A percentile compares a stretch with the other conserved stretches of the same genome.
Conservation (phyloP, 2,329 filamentous ascomycete genomes). For the Ophiostoma sp. region DNA sequence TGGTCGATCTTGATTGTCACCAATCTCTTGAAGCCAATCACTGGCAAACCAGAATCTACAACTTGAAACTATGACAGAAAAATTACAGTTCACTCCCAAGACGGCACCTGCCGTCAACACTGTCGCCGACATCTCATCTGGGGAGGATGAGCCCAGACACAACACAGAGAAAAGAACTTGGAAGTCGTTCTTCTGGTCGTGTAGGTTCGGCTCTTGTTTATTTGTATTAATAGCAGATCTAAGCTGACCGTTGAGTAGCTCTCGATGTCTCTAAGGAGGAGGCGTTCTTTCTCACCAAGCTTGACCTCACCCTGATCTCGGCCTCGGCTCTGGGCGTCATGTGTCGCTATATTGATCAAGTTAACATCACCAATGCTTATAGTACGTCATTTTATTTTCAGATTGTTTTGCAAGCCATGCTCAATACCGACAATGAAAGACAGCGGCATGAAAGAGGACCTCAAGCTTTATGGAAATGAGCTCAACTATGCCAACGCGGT, state of each 20-base stretch:
- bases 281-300: constrained; percentile 29
- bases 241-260: constrained; percentile 12
- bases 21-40: background rate
- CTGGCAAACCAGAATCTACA: background rate
- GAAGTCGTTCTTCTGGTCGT: constrained; percentile 30
- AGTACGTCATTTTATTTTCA: constrained; percentile 5
- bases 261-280: constrained; percentile 31
- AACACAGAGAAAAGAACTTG: constrained; percentile 36
- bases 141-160: background rate
- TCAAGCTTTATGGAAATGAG: constrained; percentile 32
- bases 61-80: background rate
- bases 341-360: constrained; percentile 31
- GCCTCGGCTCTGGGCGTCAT: constrained; percentile 31
- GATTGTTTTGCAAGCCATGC: background rate
- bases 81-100: background rate
- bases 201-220: constrained; percentile 23
- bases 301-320: constrained; percentile 31
- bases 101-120: background rate
- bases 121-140: background rate
- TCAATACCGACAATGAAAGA: constrained; percentile 14
- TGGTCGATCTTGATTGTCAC: background rate
- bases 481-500: constrained; percentile 42
- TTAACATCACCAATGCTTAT: constrained; percentile 32
- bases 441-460: constrained; percentile 34
- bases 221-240: too few species aligned